Percentiles rank a stretch among this genome's conserved stretches.
These are phyloP conservation scores for Fusarium sororula DNA, from an alignment of 2,329 filamentous ascomycete genomes.

Conservation along the genomic window DNA sequence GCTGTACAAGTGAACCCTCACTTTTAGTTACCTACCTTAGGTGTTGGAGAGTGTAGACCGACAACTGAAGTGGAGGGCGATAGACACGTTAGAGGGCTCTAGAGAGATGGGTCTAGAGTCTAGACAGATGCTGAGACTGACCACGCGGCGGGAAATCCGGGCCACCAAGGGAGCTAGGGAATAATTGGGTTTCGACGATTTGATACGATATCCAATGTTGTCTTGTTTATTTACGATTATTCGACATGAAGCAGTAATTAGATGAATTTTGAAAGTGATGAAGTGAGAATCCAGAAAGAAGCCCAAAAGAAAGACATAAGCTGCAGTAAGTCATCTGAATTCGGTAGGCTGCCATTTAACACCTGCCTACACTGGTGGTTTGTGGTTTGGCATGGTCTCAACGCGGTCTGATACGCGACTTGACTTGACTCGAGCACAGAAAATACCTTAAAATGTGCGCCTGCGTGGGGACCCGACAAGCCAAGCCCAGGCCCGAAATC, in stretches of 20 bases:
- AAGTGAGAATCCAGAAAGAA: neutral
- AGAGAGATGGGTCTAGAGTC: conserved; percentile 30
- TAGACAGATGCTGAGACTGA: conserved; percentile 31
- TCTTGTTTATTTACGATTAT: conserved; percentile 22
- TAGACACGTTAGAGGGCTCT: neutral
- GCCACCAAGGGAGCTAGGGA: conserved; percentile 33
- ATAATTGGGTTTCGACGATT: conserved; percentile 28
- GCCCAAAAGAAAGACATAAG: neutral
- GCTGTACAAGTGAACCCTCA: conserved; percentile 20
- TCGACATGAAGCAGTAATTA: neutral
- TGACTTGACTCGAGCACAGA: conserved; percentile 13
- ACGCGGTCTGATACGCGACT: conserved; percentile 36
- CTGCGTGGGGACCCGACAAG: neutral
- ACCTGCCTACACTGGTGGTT: conserved; percentile 11
- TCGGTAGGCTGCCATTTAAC: neutral
- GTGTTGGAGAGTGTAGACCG: conserved; percentile 12
- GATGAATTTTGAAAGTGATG: neutral
- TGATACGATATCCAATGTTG: conserved; percentile 16
- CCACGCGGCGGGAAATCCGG: conserved; percentile 35
- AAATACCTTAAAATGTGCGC: conserved; percentile 22
- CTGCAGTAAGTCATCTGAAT: neutral
- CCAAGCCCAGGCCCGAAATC: conserved; percentile 1
- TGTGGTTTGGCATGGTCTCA: conserved; percentile 1
- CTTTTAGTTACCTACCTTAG: neutral
- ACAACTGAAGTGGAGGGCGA: conserved; percentile 25